Conservation (phyloP, 2,329 filamentous ascomycete species). For the Phyllosticta capitalensis region DNA sequence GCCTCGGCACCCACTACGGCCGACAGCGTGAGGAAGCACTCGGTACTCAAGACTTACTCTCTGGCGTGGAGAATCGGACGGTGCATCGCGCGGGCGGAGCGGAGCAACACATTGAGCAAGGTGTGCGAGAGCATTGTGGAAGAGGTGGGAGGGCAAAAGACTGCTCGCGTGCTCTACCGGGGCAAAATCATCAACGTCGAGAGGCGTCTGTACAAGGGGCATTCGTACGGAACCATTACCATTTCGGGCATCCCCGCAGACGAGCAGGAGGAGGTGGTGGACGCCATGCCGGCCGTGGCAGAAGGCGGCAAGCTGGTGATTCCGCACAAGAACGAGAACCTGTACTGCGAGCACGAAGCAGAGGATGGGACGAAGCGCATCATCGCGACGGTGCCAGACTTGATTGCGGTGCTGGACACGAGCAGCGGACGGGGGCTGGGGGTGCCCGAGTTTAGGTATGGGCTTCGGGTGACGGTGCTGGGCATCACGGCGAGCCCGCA, state of each 20-base stretch:
- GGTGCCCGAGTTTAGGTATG: slow-evolving; percentile 10
- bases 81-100: slow-evolving; percentile 44
- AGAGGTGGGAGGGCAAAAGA: slow-evolving; percentile 33
- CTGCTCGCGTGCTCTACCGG: slow-evolving; percentile 50
- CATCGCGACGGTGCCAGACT: slow-evolving; percentile 36
- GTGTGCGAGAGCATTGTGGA: slow-evolving; percentile 33
- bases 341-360: slow-evolving; percentile 41
- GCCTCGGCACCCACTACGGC: slow-evolving; percentile 32
- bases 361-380: slow-evolving; percentile 28
- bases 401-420: slow-evolving; percentile 10
- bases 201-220: slow-evolving; percentile 45
- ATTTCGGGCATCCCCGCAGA: slow-evolving; percentile 30
- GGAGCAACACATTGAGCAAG: slow-evolving; percentile 33
- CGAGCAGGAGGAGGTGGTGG: slow-evolving; percentile 18
- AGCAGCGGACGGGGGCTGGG: slow-evolving; percentile 6
- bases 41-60: slow-evolving; percentile 33
- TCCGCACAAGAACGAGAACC: slow-evolving; percentile 67
- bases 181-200: slow-evolving; percentile 56
- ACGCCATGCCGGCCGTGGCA: slow-evolving; percentile 9
- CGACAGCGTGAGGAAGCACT: slow-evolving; percentile 19
- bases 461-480: slow-evolving; percentile 8
- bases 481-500: slow-evolving; percentile 10
- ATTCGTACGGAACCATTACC: slow-evolving; percentile 51
- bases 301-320: slow-evolving; percentile 46
- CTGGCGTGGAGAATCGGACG: slow-evolving; percentile 47